Evolutionary conservation across 352 stramenopile species (phyloP), one percentile per base, ranked within the genome.

Genomic region (Pythium biforme): DNA sequence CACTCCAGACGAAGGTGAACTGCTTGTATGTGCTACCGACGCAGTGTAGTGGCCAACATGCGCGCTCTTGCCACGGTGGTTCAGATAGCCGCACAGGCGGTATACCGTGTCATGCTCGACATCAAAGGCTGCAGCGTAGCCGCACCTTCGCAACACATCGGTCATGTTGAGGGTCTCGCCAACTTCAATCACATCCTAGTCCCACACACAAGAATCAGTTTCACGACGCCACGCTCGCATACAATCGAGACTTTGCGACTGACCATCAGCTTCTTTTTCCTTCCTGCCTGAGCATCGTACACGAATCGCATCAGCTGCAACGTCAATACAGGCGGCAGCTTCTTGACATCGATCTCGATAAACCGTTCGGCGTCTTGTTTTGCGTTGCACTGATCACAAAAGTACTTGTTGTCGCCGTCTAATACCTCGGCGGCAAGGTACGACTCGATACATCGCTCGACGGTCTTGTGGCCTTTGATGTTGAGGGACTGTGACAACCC

Each of bases 191-290:
- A 89, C 75, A 59, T 95, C 86, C 81, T 94, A 55, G 23, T 19
- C 14, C 51, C 6, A 27, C 12, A 51, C 7, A 19, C 8, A 47
- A 59, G n/a, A 7, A 69, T 10, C 43, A 48, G 19, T 39, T n/a
- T 19, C 46, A 4, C 37, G 17, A 7, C 4, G 8, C 37, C 12
- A 64, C 19, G 15, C 31, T 23, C 22, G 2, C 22, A 1, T 31
- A 25, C 17, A 10, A 48, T 17, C n/a, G 7, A 2, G 6, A 22
- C 4, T 5, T 26, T 14, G 49, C 27, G 14, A 62, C 64, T 17
- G 34, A 92, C 83, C 81, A 83, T 93, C 19, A 96, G 59, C 51
- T 96, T 96, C 59, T 94, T 95, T 63, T 93, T 95, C 9, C 74
- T 69, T 12, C 78, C 76, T 3, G 76, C 79, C 33, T 84, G 77